Conservation (phyloP, 257 asterid species). For the Solanum etuberosum region DNA sequence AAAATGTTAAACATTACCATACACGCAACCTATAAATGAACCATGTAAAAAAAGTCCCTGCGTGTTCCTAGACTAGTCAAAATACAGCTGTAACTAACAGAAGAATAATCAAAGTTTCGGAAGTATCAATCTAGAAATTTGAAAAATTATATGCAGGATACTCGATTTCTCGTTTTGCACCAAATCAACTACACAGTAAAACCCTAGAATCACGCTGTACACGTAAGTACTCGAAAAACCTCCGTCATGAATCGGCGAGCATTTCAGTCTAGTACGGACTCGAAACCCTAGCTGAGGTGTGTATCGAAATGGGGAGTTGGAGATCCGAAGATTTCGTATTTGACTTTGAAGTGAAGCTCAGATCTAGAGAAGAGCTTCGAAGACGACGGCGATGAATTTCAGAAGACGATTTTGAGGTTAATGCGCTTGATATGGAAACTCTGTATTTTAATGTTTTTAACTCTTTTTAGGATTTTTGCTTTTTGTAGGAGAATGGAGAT, state of each 20-base stretch:
- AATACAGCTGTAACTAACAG: neutral
- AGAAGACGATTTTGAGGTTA: neutral
- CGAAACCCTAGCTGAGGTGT: conserved; percentile 10
- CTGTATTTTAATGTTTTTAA: neutral
- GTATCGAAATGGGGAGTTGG: neutral
- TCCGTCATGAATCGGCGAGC: neutral
- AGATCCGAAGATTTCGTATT: conserved; percentile 26
- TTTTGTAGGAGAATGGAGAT: neutral
- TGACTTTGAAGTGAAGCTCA: conserved; percentile 20
- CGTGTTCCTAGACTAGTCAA: neutral
- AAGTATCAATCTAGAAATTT: conserved; percentile 8
- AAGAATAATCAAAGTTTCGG: neutral
- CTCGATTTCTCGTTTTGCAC: neutral
- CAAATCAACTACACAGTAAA: neutral
- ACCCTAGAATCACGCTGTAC: conserved; percentile 22
- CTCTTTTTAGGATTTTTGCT: neutral
- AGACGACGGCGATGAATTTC: neutral
- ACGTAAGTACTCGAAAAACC: neutral
- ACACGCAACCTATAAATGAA: conserved; percentile 19
- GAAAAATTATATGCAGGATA: neutral
- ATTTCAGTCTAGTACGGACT: neutral
- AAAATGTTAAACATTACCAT: neutral
- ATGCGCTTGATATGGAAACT: neutral
- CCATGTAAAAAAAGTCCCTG: neutral
- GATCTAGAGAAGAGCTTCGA: conserved; percentile 26